phyloP scores from a whole-genome alignment of 305 asterid species.

The Andrographis paniculata region DNA sequence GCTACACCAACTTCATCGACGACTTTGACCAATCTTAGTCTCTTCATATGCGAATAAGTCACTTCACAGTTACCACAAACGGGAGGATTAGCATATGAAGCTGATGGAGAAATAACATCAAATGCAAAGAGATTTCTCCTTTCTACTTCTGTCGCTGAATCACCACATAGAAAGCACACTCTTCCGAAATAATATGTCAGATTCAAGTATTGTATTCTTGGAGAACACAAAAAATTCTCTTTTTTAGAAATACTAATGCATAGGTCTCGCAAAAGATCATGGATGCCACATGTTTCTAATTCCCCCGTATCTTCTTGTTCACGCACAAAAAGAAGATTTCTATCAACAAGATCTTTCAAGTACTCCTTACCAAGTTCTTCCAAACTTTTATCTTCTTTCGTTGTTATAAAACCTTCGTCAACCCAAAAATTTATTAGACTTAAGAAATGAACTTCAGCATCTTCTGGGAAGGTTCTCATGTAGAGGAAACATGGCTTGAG shows the following conservation, averaged over 20 bases:
- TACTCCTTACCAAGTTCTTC: conserved; percentile 22
- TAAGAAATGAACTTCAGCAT: background rate
- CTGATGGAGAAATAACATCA: background rate
- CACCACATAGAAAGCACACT: background rate
- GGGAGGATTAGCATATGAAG: background rate
- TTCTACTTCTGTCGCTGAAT: too few species aligned
- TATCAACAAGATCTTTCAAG: conserved; percentile 14
- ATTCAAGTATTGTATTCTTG: too few species aligned
- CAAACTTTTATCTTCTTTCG: conserved; percentile 3
- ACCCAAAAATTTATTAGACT: conserved; percentile 12
- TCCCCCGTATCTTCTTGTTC: background rate
- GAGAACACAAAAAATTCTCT: conserved; percentile 7
- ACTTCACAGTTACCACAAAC: background rate
- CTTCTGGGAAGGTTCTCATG: background rate
- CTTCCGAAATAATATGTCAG: conserved; percentile 2
- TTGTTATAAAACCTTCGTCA: conserved; percentile 23
- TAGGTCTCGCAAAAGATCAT: conserved; percentile 29
- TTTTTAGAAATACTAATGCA: too few species aligned
- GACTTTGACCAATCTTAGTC: background rate
- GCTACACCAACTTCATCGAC: background rate
- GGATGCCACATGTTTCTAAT: conserved; percentile 14
- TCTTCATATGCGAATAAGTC: background rate
- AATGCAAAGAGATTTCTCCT: too few species aligned
- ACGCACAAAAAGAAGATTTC: conserved; percentile 20
- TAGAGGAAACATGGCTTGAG: conserved; percentile 20